These are phyloP conservation scores for Syzygium aqueum DNA, from an alignment of 345 rosid genomes.

Conservation along the genomic window DNA sequence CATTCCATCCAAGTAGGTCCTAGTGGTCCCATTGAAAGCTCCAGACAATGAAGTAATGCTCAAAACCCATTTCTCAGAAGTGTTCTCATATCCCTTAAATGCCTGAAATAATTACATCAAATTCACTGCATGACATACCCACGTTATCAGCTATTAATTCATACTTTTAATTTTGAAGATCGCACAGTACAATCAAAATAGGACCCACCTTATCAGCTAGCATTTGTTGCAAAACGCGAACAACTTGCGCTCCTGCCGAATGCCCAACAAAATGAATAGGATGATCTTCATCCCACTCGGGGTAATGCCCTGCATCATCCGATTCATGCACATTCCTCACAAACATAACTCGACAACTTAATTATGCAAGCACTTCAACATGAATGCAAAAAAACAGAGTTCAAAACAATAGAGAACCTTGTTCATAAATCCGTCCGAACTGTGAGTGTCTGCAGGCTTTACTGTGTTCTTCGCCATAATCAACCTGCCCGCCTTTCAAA, in stretches of 20 bases:
- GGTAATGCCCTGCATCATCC: conserved; percentile 55
- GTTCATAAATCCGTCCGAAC: conserved; percentile 69
- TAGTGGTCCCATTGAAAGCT: conserved; percentile 93
- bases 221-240: conserved; percentile 98
- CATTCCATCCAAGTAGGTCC: conserved; percentile 90
- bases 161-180: background rate
- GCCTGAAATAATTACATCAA: conserved; percentile 27
- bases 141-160: background rate
- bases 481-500: conserved; percentile 88
- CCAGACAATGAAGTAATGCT: conserved; percentile 93
- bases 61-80: conserved; percentile 87
- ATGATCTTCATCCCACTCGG: conserved; percentile 94
- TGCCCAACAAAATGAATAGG: conserved; percentile 98
- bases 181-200: background rate
- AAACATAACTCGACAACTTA: background rate
- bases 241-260: conserved; percentile 98
- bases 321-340: background rate
- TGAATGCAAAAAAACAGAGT: background rate
- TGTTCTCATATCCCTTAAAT: conserved; percentile 68
- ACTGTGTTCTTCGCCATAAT: conserved; percentile 94
- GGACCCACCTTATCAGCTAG: conserved; percentile 73
- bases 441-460: conserved; percentile 76
- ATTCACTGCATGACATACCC: background rate
- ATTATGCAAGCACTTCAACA: background rate
- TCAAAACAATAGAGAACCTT: conserved; percentile 25